Conservation (phyloP, 208 protist genomes). For the Leishmania tarentolae region DNA sequence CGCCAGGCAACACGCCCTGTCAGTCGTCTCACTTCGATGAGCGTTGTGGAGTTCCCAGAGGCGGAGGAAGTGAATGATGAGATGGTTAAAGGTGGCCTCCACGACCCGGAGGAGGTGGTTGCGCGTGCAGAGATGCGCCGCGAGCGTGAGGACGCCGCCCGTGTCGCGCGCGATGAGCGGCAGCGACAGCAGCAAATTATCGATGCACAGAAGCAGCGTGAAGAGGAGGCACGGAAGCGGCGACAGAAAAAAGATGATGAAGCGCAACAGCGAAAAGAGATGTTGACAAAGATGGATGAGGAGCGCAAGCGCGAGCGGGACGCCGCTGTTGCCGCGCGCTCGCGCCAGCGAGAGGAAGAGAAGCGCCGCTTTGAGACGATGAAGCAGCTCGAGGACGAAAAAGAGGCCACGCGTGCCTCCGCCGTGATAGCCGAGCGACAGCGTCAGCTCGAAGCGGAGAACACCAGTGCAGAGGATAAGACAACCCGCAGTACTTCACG, state of each 20-base stretch:
- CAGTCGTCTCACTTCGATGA: conserved; percentile 57
- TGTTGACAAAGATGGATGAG: conserved; percentile 46
- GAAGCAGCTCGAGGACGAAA: conserved; percentile 37
- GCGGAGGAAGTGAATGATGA: conserved; percentile 67
- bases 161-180: conserved; percentile 21
- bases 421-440: conserved; percentile 41
- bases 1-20: conserved; percentile 40
- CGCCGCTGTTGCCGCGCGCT: conserved; percentile 25
- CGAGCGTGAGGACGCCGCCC: conserved; percentile 24
- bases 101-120: conserved; percentile 19
- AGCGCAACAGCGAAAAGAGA: conserved; percentile 35
- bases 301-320: conserved; percentile 37
- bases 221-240: conserved; percentile 29
- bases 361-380: conserved; percentile 44
- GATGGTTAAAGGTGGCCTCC: conserved; percentile 31
- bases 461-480: conserved; percentile 18
- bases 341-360: conserved; percentile 41
- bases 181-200: conserved; percentile 21
- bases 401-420: conserved; percentile 47
- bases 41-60: conserved; percentile 60
- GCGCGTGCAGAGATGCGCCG: conserved; percentile 21
- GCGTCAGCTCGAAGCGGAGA: conserved; percentile 22
- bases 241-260: conserved; percentile 38
- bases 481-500: conserved; percentile 37
- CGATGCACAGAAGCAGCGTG: conserved; percentile 34